phyloP scores from a whole-genome alignment of 2,329 filamentous ascomycete genomes.

The Nemania serpens region DNA sequence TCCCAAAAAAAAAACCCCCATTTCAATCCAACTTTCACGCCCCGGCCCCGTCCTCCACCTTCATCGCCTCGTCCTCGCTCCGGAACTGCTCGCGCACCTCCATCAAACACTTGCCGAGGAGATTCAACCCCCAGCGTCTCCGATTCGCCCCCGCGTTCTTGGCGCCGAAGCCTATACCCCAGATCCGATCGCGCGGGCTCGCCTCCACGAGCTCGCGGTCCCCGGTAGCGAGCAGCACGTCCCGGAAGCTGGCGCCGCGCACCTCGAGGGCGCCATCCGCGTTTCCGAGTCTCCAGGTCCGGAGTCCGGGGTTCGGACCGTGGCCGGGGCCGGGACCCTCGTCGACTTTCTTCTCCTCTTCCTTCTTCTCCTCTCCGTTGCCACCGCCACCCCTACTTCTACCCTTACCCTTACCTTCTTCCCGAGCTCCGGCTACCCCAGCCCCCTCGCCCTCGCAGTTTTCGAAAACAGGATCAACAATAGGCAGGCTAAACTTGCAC shows the following conservation, averaged over 20 bases:
- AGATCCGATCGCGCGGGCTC: slow-evolving; percentile 63
- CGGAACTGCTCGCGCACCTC: slow-evolving; percentile 58
- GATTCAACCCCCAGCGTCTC: slow-evolving; percentile 64
- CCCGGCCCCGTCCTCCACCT: not conserved
- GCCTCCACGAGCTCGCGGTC: slow-evolving; percentile 66
- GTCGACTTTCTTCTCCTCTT: not conserved
- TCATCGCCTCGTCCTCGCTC: slow-evolving; percentile 36
- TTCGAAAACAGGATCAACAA: slow-evolving; percentile 21
- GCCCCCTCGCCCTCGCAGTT: slow-evolving; percentile 18
- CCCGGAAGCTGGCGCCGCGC: slow-evolving; percentile 49
- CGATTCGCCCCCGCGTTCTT: slow-evolving; percentile 53
- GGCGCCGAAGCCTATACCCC: slow-evolving; percentile 67
- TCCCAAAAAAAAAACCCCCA: no score
- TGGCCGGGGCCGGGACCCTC: slow-evolving; percentile 25
- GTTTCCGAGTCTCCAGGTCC: slow-evolving; percentile 26
- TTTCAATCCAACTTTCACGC: no score
- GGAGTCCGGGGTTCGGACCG: not conserved
- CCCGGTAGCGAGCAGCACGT: slow-evolving; percentile 60
- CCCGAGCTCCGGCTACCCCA: no score
- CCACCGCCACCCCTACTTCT: not conserved
- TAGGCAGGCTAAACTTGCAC: slow-evolving; percentile 61
- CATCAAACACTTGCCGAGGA: slow-evolving; percentile 67
- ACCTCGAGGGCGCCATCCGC: slow-evolving; percentile 22
- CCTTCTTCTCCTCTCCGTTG: not conserved
- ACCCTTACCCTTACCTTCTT: not conserved